Evolutionary conservation across 2,329 filamentous ascomycete genomes (phyloP), one percentile per base, ranked within the genome.

Genomic region (Ceratocystiopsis minuta): DNA sequence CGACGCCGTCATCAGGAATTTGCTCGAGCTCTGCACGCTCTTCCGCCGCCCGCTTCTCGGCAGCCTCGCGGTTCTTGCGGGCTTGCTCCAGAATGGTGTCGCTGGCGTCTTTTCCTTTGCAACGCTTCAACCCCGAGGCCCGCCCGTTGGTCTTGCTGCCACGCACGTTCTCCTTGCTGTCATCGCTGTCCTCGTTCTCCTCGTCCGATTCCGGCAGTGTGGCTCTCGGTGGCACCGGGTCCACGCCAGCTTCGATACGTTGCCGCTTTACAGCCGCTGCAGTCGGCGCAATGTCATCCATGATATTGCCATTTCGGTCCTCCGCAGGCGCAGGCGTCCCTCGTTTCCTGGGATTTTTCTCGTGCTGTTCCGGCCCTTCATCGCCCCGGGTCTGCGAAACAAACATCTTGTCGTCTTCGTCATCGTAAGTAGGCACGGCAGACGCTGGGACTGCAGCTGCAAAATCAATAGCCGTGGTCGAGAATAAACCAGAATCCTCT

Each of bases 251-350:
- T 46, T 73, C 77, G 16, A 83, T 65, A 20, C 79, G 76, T 17
- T 80, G 77, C n/a, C 78, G 75, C 56, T 93, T 96, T 54, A 86
- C 72, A 6, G 76, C 76, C 24, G 80, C 75, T 4, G 82, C 77
- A 1, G 78, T 83, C 0, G 86, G 82, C 2, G 87, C 75, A 43
- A 94, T 70, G 17, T 70, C 67, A 14, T 85, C 76, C 56, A 88
- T 72, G 10, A 80, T 59, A 37, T 80, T 71, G 42, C 72, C 60
- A 40, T 57, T 54, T 13, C 24, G 24, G 24, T 28, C 24, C 24
- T 28, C 24, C 11, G 24, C 7, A 10, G 24, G 24, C 9, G 24
- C 24, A 28, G 24, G 24, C 11, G 24, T 28, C 4, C 24, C 6
- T 10, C 24, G 24, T 10, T 28, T 28, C 9, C 24, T 6, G 24